A percentile compares a stretch with the other conserved stretches of the same genome.
Conservation (phyloP, 495 filamentous ascomycete species). For the Terfezia claveryi region DNA sequence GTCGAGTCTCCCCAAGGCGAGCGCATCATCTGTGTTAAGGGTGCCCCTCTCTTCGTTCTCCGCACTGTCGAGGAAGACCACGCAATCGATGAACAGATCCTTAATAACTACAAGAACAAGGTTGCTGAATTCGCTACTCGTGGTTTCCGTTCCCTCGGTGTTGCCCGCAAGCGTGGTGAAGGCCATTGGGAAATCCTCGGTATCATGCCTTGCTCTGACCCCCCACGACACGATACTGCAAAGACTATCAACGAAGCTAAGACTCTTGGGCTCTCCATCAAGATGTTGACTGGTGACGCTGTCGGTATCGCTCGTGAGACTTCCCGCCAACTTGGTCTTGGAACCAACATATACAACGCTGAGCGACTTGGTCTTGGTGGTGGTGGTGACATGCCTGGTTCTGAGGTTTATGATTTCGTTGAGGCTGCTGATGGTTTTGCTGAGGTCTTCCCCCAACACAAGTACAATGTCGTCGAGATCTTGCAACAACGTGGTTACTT, state of each 20-base stretch:
- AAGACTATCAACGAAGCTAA: constrained; percentile 80
- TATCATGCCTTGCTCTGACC: constrained; percentile 83
- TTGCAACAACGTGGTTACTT: constrained; percentile 90
- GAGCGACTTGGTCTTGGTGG: constrained; percentile 60
- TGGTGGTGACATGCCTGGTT: constrained; percentile 76
- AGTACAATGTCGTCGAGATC: constrained; percentile 93
- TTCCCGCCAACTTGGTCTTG: constrained; percentile 70
- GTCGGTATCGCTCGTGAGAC: constrained; percentile 85
- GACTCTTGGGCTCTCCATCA: constrained; percentile 67
- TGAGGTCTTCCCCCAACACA: constrained; percentile 94
- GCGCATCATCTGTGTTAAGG: constrained; percentile 71
- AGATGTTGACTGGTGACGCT: constrained; percentile 93
- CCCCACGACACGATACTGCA: constrained; percentile 75
- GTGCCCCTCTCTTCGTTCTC: constrained; percentile 65
- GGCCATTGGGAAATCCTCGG: constrained; percentile 73
- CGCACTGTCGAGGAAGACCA: constrained; percentile 66
- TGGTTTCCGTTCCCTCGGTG: constrained; percentile 80
- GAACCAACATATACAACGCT: constrained; percentile 85
- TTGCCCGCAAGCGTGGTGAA: constrained; percentile 64
- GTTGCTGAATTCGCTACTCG: constrained; percentile 75
- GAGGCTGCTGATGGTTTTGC: constrained; percentile 88
- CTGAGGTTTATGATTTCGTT: constrained; percentile 82
- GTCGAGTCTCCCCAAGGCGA: constrained; percentile 65
- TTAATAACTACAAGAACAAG: constrained; percentile 67
- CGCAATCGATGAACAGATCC: constrained; percentile 46